Base-by-base conservation (phyloP, 192 early-diverging fungal species). In the Paraglomus occultum region DNA sequence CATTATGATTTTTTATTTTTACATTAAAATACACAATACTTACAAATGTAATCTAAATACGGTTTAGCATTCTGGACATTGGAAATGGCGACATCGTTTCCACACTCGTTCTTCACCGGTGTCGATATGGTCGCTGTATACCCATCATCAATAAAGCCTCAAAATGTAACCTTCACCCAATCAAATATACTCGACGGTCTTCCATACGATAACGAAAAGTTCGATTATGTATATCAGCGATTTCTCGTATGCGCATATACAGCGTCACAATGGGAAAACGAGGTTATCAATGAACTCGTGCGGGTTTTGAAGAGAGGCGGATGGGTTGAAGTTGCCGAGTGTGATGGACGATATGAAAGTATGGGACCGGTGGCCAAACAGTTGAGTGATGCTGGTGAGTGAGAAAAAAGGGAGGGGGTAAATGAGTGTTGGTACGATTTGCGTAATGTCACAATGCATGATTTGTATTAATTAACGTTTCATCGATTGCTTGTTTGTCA, bases 51-150 rank as follows among this genome's bases (percentile, higher is more conserved):
- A 31, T 31, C 31, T 31, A 31, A n/a, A n/a, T n/a, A n/a, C n/a
- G n/a, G 1, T 31, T 31, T 31, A 31, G 31, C 31, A 31, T 31
- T 31, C 31, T 31, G 31, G 31, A 31, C 31, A 31, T 31, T 31
- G 31, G 31, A 31, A 31, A 31, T 31, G 31, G 31, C 31, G 3
- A 31, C 31, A 31, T 31, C 31, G 9, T 71, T 71, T 69, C 74
- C 68, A 38, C 48, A 38, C 1, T 52, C 65, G 18, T 15, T 62
- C 4, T 64, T 79, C 22, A 70, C 48, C 14, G 77, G 72, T 9
- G 14, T 76, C 14, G 77, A 79, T 57, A 79, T 79, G 61, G 67
- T 64, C 1, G 75, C 70, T 7, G 76, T 70, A 42, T 79, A 73
- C 43, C 77, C 77, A 6, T 20, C 71, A 4, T 62, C 62, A 9